phyloP scores from a whole-genome alignment of 2,329 filamentous ascomycete species.

The Aspergillus luchuensis region DNA sequence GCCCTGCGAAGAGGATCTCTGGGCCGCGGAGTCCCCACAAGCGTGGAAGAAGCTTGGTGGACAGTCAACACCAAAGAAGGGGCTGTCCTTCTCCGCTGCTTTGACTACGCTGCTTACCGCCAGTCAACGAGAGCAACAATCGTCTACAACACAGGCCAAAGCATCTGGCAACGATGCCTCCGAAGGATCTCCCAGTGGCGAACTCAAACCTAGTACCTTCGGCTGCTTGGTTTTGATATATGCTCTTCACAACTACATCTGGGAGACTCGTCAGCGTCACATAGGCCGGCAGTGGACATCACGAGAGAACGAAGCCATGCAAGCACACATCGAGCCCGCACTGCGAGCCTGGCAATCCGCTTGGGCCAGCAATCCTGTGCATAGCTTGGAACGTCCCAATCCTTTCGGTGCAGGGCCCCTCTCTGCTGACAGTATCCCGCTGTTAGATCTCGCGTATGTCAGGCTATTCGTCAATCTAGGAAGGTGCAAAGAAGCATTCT shows the following conservation, averaged over 20 bases:
- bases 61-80: constrained; percentile 67
- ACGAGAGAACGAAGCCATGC: constrained; percentile 93
- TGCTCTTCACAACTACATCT: constrained; percentile 95
- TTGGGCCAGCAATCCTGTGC: constrained; percentile 83
- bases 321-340: constrained; percentile 89
- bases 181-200: constrained; percentile 58
- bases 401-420: constrained; percentile 79
- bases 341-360: constrained; percentile 91
- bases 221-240: constrained; percentile 91
- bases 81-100: constrained; percentile 77
- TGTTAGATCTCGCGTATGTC: constrained; percentile 89
- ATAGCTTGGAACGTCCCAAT: constrained; percentile 81
- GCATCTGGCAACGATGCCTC: constrained; percentile 51
- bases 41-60: constrained; percentile 80
- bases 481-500: constrained; percentile 87
- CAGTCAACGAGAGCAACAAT: constrained; percentile 63
- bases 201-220: constrained; percentile 82
- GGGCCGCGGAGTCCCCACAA: constrained; percentile 79
- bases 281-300: constrained; percentile 86
- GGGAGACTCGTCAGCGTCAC: constrained; percentile 91
- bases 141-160: constrained; percentile 30
- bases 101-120: constrained; percentile 78
- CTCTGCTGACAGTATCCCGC: constrained; percentile 85
- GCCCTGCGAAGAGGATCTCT: constrained; percentile 91
- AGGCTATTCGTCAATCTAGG: constrained; percentile 92